Conservation (phyloP, 1,139 yeast genomes). For the Diutina pseudorugosa region DNA sequence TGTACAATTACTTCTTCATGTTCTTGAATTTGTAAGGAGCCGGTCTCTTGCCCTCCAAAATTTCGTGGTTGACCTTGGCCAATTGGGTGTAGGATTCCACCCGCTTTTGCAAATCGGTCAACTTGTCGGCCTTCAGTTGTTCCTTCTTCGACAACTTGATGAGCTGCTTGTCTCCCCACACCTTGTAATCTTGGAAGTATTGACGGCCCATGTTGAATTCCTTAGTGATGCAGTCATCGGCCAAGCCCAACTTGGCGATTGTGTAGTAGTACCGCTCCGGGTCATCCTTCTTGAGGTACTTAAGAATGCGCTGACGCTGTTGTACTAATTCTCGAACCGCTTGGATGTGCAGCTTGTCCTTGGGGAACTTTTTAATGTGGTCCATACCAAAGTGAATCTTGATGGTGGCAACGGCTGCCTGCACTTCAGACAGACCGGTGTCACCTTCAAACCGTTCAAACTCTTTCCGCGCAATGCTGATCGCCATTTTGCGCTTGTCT, state of each 20-base stretch:
- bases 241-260: slow-evolving; percentile 75
- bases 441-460: slow-evolving; percentile 81
- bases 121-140: slow-evolving; percentile 5
- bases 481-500: slow-evolving; percentile 50
- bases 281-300: slow-evolving; percentile 66
- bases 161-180: slow-evolving; percentile 56
- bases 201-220: slow-evolving; percentile 80
- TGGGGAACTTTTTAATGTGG: slow-evolving; percentile 61
- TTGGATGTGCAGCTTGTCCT: slow-evolving; percentile 63
- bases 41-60: slow-evolving; percentile 2
- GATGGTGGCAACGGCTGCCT: slow-evolving; percentile 82
- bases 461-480: slow-evolving; percentile 58
- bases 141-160: slow-evolving; percentile 13
- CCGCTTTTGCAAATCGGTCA: slow-evolving; percentile 27
- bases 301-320: slow-evolving; percentile 71
- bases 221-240: slow-evolving; percentile 62
- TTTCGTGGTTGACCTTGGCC: slow-evolving; percentile 25
- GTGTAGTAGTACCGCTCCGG: slow-evolving; percentile 80
- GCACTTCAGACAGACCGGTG: slow-evolving; percentile 91
- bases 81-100: slow-evolving; percentile 27
- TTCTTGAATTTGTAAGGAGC: slow-evolving; percentile 4
- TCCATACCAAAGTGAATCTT: slow-evolving; percentile 67
- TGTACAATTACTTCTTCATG: not conserved
- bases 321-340: slow-evolving; percentile 73
- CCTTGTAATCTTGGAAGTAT: slow-evolving; percentile 76